Evolutionary conservation across 2,329 filamentous ascomycete genomes (phyloP).

Genomic region (Claviceps spartinae): DNA sequence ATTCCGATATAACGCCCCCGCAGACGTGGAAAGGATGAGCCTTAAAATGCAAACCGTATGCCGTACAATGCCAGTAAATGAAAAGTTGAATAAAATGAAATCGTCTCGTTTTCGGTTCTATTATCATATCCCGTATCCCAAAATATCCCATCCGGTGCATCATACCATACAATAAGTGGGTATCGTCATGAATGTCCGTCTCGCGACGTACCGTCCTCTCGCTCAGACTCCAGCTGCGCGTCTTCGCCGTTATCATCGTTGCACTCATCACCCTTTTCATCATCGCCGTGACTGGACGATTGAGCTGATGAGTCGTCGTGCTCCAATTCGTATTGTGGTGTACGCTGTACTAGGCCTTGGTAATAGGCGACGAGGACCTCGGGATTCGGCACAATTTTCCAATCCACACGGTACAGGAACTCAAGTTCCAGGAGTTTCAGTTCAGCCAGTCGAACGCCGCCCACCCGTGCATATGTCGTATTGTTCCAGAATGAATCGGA

Average conservation of each 20-base stretch:
- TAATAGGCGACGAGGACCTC: slow-evolving; percentile 93
- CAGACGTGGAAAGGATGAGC: neutral
- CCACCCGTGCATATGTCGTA: slow-evolving; percentile 85
- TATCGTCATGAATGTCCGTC: slow-evolving; percentile 7
- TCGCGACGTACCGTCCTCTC: slow-evolving; percentile 5
- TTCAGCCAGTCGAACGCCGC: slow-evolving; percentile 81
- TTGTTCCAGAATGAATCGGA: slow-evolving; percentile 99
- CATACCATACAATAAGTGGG: slow-evolving; percentile 1
- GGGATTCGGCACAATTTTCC: slow-evolving; percentile 92
- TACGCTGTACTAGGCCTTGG: slow-evolving; percentile 62
- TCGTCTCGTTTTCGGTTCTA: neutral
- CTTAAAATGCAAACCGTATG: neutral
- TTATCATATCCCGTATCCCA: neutral
- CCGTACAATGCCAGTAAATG: neutral
- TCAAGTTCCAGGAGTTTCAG: slow-evolving; percentile 85
- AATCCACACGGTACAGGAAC: slow-evolving; percentile 83
- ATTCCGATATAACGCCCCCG: neutral
- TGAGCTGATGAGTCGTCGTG: slow-evolving; percentile 15
- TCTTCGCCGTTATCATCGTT: slow-evolving; percentile 17
- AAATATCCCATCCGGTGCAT: neutral
- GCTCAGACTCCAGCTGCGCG: slow-evolving; percentile 14
- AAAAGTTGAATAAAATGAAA: neutral
- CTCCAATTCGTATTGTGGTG: slow-evolving; percentile 41
- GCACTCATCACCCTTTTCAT: neutral
- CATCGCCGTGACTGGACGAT: slow-evolving; percentile 2